A percentile compares a stretch with the other conserved stretches of the same genome.
phyloP scores from a whole-genome alignment of 305 asterid species.

The Fraxinus paxiana region DNA sequence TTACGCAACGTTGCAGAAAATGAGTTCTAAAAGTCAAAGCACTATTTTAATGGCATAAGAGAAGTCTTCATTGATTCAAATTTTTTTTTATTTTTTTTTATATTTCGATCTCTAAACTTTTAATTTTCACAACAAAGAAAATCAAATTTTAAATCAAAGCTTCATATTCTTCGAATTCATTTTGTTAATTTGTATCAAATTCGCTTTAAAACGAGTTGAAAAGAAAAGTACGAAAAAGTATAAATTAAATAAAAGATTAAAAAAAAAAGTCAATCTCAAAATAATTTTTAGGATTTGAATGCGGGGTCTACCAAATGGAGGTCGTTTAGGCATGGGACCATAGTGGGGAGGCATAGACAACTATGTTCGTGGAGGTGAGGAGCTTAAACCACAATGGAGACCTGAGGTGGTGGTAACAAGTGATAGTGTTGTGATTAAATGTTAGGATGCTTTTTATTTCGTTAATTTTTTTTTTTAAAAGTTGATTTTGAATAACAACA shows the following conservation, averaged over 20 bases:
- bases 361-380: neutral
- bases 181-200: neutral
- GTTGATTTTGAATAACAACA: neutral
- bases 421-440: neutral
- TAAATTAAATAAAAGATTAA: too few relatives aligned
- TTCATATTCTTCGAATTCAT: neutral
- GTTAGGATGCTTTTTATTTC: neutral
- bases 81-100: too few relatives aligned
- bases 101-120: neutral
- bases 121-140: too few relatives aligned
- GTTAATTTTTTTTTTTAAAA: too few relatives aligned
- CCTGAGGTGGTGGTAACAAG: too few relatives aligned
- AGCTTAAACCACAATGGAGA: neutral
- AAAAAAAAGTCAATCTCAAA: neutral
- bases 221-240: too few relatives aligned
- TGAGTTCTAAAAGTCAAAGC: neutral
- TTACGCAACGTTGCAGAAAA: slow-evolving; percentile 12
- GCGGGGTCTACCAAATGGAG: neutral
- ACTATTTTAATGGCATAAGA: neutral
- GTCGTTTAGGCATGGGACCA: neutral
- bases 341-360: neutral
- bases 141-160: too few relatives aligned
- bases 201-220: neutral
- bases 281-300: too few relatives aligned
- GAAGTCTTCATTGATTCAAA: neutral